A percentile compares a stretch with the other conserved stretches of the same genome.
Conservation (phyloP, 1,284 basidiomycete genomes). For the Bjerkandera adusta region DNA sequence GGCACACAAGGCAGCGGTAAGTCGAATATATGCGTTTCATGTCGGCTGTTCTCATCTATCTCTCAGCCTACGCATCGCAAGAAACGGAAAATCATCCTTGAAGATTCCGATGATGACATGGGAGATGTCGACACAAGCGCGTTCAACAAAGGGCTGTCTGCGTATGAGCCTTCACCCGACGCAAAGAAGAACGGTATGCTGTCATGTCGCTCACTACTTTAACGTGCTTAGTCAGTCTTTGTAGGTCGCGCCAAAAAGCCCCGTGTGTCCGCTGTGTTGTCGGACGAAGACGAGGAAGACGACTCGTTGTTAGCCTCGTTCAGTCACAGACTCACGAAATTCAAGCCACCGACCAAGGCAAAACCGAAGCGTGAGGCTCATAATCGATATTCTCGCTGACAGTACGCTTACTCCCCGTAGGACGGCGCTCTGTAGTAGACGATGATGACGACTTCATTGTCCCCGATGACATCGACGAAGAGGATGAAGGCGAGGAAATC, state of each 20-base stretch:
- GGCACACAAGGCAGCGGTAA: constrained; percentile 25
- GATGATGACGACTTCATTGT: constrained; percentile 72
- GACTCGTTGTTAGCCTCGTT: constrained; percentile 43
- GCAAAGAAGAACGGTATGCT: constrained; percentile 9
- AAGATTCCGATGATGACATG: constrained; percentile 69
- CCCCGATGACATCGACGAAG: constrained; percentile 44
- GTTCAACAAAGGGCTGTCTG: constrained; percentile 26
- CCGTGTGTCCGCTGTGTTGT: constrained; percentile 42
- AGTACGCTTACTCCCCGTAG: constrained; percentile 26
- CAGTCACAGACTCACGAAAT: constrained; percentile 56
- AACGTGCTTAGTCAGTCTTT: background rate
- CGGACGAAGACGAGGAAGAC: constrained; percentile 45
- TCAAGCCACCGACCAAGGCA: constrained; percentile 54
- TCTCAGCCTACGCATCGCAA: constrained; percentile 29
- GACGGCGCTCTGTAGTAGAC: constrained; percentile 35
- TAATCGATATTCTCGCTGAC: too few relatives aligned
- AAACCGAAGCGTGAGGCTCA: constrained; percentile 35
- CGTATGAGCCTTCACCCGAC: constrained; percentile 24
- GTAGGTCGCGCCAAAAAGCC: constrained; percentile 46
- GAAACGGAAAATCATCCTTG: constrained; percentile 69
- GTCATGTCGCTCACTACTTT: background rate
- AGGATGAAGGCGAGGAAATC: constrained; percentile 23
- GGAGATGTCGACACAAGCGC: constrained; percentile 22
- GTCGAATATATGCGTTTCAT: too few relatives aligned
- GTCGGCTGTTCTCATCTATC: background rate